Conservation (phyloP, 2,329 filamentous ascomycete genomes). For the Calonectria leucothoes region DNA sequence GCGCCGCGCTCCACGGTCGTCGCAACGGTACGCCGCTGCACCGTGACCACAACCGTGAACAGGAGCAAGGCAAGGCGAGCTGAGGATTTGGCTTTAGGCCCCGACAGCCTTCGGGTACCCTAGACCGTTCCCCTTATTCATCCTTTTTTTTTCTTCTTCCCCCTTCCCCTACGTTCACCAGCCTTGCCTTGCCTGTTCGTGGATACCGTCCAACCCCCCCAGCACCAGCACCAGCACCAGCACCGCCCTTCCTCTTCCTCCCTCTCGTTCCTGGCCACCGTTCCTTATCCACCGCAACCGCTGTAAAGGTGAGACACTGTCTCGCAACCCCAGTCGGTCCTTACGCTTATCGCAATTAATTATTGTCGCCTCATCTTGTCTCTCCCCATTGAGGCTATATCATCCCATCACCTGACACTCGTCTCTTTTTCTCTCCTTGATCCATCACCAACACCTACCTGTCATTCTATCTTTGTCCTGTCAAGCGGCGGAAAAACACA, state of each 20-base stretch:
- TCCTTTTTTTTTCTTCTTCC: neutral
- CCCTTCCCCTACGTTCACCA: neutral
- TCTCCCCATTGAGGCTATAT: neutral
- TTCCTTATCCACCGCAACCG: neutral
- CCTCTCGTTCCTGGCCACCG: neutral
- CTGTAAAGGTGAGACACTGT: neutral
- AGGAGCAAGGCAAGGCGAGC: neutral
- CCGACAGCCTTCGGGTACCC: neutral
- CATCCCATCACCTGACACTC: slow-evolving; percentile 1
- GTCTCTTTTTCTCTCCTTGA: neutral
- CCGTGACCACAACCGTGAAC: neutral
- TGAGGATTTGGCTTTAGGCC: neutral
- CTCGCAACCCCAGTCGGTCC: slow-evolving; percentile 1
- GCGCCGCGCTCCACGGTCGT: neutral
- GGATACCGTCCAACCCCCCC: neutral
- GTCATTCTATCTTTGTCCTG: neutral
- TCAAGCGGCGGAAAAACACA: neutral
- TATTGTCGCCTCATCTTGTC: neutral
- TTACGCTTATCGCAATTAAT: slow-evolving; percentile 5
- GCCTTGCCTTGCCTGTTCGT: neutral
- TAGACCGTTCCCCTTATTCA: neutral
- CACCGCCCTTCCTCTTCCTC: neutral
- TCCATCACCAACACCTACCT: neutral
- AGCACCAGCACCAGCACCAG: no score
- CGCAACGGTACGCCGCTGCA: neutral